Base-by-base conservation (phyloP, 148 eudicot genomes). In the Pouteria glomerata region DNA sequence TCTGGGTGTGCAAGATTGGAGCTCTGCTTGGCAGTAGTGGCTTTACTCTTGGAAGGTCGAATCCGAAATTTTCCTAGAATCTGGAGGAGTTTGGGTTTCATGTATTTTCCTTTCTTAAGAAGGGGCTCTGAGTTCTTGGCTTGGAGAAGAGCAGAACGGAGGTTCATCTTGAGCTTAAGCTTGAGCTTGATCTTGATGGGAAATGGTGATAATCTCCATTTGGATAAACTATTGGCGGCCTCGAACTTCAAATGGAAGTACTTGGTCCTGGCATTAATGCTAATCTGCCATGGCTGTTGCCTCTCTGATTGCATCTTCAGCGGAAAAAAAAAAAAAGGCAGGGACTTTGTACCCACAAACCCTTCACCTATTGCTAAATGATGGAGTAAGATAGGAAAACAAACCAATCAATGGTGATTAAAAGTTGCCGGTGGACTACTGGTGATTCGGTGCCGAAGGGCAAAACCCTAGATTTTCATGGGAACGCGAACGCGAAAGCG, bases 31-130 rank as follows among this genome's bases (percentile, higher is more conserved):
- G 41, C 47, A 57, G 39, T 0, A 29, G 13, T 29, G 56, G 57
- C n/a, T n/a, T 71, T 71, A 8, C 11, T 37, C 56, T 71, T 45
- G 66, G 66, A 5, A 42, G 18, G 15, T 29, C 31, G 44, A 44
- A 42, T 66, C 57, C 45, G 66, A 26, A 71, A 2, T 58, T 71
- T 71, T 30, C 42, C 42, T 13, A 71, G 74, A 44, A 71, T 10
- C 18, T 30, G 31, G 39, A 41, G 65, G 55, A 30, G 41, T 42
- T 58, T 70, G 55, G 65, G 42, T 70, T 70, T 70, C 21, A 33
- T 2, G 29, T 42, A 71, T 12, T 44, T 58, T 29, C 63, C 29
- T 41, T 18, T 39, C 63, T 4, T 15, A 26, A 63, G 37, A 56
- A 39, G 73, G 15, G 34, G 61, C 24, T 69, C 23, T 69, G 66